Evolutionary conservation across 176 grass and related monocot genomes (phyloP), one percentile per base, ranked within the genome.

Genomic region (Ensete glaucum): DNA sequence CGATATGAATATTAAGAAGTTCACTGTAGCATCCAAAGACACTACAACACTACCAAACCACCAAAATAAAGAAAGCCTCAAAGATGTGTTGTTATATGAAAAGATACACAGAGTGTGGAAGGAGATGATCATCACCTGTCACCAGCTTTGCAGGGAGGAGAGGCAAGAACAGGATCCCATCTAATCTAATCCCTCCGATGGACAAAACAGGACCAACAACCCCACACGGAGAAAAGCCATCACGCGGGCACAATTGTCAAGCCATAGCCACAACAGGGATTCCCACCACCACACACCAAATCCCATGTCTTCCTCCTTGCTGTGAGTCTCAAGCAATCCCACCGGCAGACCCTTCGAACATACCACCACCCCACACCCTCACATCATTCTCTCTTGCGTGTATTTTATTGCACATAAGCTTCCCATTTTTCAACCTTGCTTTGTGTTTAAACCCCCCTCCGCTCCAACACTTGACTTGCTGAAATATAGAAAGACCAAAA

Each of bases 351-450:
- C 24, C 26, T 65, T 62, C 10, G 26, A 65, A 65, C 21, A 26
- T 65, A 20, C 62, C 62, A 65, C 62, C 22, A 23, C 22, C 63
- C 63, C 63, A 65, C 63, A 65, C 8, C 22, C 63, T 65, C 63
- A 15, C 21, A 13, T 26, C 63, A 14, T 2, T 65, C 63, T 65
- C 63, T 65, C 3, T 26, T 12, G 9, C 9, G 26, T 26, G 1
- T 13, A 26, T 27, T 84, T 52, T 71, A 77, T 85, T 67, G 23
- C 49, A 67, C 72, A 60, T 65, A 85, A 85, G 73, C 43, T 85
- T 81, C 83, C n/a, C 22, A 65, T 65, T 26, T 65, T 65, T 64
- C 14, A 72, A 81, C 72, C 74, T 72, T 58, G 15, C 54, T 74
- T 54, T 84, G 79, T 69, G 67, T 84, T 79, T 73, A 74, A 76